phyloP scores from a whole-genome alignment of 202 grass and related monocot genomes.

The Carex sylvatica region DNA sequence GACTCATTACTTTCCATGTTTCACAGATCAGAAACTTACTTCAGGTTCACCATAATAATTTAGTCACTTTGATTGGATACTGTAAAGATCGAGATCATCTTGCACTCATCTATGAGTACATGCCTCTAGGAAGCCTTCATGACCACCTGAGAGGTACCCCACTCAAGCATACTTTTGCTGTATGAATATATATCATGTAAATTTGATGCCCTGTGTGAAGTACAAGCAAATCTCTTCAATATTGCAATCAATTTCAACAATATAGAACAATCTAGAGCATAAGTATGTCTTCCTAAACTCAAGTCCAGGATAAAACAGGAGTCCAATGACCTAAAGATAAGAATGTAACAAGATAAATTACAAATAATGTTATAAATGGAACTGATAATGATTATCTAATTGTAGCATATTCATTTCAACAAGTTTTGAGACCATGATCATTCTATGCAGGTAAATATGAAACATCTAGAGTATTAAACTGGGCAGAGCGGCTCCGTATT shows the following conservation, averaged over 20 bases:
- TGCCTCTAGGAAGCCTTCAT: slow-evolving; percentile 42
- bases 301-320: not conserved
- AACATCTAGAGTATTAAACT: not conserved
- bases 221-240: not conserved
- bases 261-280: not conserved
- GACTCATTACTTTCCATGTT: not conserved
- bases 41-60: slow-evolving; percentile 35
- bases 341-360: not conserved
- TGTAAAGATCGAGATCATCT: slow-evolving; percentile 36
- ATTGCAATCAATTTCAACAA: not conserved
- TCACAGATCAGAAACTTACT: slow-evolving; percentile 23
- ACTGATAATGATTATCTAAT: not conserved
- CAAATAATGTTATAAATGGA: not conserved
- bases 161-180: not conserved
- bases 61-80: slow-evolving; percentile 44
- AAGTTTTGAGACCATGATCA: not conserved
- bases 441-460: slow-evolving; percentile 17
- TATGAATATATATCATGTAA: not conserved
- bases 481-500: slow-evolving; percentile 23
- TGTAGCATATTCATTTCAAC: not conserved
- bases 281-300: not conserved
- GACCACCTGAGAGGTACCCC: slow-evolving; percentile 36
- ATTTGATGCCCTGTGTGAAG: not conserved
- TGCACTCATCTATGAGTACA: slow-evolving; percentile 37
- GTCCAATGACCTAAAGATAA: not conserved